These are phyloP conservation scores for Sphagnum contortum DNA, from an alignment of 225 moss, liverwort and hornwort genomes.

Conservation along the genomic window DNA sequence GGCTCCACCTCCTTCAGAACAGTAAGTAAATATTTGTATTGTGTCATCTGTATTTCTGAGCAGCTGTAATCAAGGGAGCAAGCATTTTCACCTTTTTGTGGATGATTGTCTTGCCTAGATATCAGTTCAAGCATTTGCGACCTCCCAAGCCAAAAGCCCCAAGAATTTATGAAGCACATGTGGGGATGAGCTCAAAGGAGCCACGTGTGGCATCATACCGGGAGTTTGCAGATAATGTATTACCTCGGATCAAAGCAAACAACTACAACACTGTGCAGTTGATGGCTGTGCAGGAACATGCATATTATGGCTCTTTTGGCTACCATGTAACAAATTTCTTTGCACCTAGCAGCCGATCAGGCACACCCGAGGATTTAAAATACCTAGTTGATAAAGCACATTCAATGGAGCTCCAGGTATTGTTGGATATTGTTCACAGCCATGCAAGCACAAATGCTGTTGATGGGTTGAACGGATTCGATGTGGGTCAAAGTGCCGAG, in stretches of 20 bases:
- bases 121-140: constrained; percentile 64
- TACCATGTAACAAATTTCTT: constrained; percentile 97
- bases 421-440: constrained; percentile 94
- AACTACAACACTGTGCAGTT: constrained; percentile 90
- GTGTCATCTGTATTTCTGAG: not conserved
- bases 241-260: constrained; percentile 82
- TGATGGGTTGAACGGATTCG: constrained; percentile 84
- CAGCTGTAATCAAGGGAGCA: not conserved
- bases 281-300: constrained; percentile 93
- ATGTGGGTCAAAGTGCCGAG: constrained; percentile 48
- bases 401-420: constrained; percentile 65
- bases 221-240: constrained; percentile 78
- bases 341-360: constrained; percentile 80
- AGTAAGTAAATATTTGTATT: constrained; percentile 16
- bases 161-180: constrained; percentile 92
- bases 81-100: not conserved
- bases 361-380: constrained; percentile 92
- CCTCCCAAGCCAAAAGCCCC: constrained; percentile 66
- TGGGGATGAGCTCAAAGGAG: constrained; percentile 91
- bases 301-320: constrained; percentile 91
- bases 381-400: constrained; percentile 90
- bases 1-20: constrained; percentile 68
- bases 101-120: constrained; percentile 20
- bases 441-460: constrained; percentile 82
- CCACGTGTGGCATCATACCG: constrained; percentile 73